Evolutionary conservation across 495 filamentous ascomycete genomes (phyloP), one percentile per base, ranked within the genome.

Genomic region (Xylaria telfairii): DNA sequence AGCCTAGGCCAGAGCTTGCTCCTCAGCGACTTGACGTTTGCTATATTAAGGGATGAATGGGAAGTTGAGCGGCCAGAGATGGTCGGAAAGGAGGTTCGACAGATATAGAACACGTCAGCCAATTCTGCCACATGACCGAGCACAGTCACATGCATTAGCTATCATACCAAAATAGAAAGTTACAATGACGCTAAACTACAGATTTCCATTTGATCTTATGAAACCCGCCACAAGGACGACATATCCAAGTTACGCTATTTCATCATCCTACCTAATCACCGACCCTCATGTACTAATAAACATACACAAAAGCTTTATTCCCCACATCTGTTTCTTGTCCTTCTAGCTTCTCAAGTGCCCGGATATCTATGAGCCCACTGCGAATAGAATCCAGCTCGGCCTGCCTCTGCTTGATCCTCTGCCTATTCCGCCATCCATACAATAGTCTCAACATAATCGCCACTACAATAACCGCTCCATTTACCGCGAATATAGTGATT

Each of bases 61-160:
- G 96, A 99, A 80, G 88, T 92, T 30, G 93, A 97, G 77, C 82
- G 95, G 71, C 95, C 95, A 9, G 95, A 97, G 77, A 91, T 93
- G 87, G 90, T 86, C 66, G 96, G 94, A 68, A 92, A 93, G 80
- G 92, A 96, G 53, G 90, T 95, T 39, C 86, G 90, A 76, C 95
- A 94, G 81, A 94, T 99, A 81, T 95, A 87, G 57, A 42, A 17
- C 21, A 44, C 15, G 5, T 62, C 6, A 4, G 12, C 21, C 42
- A 39, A 42, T n/a, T 26, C 15, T n/a, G 15, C 24, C 34, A 21
- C 28, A 37, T 51, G 1, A 39, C 34, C 19, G 19, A 65, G 62
- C 44, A 15, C 24, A 34, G 1, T 26, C 26, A 5, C 19, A 41
- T 47, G 24, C 32, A 34, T 28, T 32, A 54, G 12, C 12, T 26